Evolutionary conservation across 2,329 filamentous ascomycete species (phyloP), one percentile per base, ranked within the genome.

Genomic region (Trichoderma gracile): DNA sequence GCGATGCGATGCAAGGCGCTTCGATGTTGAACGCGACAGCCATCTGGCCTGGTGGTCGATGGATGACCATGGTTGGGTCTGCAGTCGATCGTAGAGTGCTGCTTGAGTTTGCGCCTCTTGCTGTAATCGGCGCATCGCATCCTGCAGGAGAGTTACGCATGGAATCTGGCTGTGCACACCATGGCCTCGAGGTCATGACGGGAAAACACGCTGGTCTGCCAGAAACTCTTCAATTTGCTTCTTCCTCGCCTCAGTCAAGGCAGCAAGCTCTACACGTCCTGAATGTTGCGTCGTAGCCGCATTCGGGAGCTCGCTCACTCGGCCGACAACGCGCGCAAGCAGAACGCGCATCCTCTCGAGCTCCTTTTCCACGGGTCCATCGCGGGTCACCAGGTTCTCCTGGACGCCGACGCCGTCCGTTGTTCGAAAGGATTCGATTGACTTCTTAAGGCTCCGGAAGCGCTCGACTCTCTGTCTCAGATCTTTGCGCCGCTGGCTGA

Each of bases 311-410:
- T 73, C 72, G 14, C 75, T 78, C 1, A 89, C 78, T 21, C 84
- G 80, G 2, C 81, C 84, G 5, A 82, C 81, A 0, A 89, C 86
- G 27, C 87, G 80, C 1, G 82, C 81, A 62, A 89, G 79, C 67
- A 92, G 75, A 68, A 87, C 79, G 40, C 87, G 82, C 82, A 89
- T 90, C 67, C 82, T 83, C 73, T 87, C 84, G 62, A 92, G 77
- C 75, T 92, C 89, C 60, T 78, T 78, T 72, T 89, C 88, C 10
- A 92, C 74, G 54, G 86, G 82, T 1, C 87, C 86, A 71, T 89
- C 84, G 38, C 84, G 83, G 57, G 86, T 88, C 1, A 89, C 81
- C 3, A 92, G 74, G 72, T 91, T 91, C 65, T 85, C 82, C 73
- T 92, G 89, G 7, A 89, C 77, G 8, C 76, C 69, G 68, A 75